A percentile compares a stretch with the other conserved stretches of the same genome.
phyloP scores from a whole-genome alignment of 192 early-diverging fungal species.

The Coemansia asiatica region DNA sequence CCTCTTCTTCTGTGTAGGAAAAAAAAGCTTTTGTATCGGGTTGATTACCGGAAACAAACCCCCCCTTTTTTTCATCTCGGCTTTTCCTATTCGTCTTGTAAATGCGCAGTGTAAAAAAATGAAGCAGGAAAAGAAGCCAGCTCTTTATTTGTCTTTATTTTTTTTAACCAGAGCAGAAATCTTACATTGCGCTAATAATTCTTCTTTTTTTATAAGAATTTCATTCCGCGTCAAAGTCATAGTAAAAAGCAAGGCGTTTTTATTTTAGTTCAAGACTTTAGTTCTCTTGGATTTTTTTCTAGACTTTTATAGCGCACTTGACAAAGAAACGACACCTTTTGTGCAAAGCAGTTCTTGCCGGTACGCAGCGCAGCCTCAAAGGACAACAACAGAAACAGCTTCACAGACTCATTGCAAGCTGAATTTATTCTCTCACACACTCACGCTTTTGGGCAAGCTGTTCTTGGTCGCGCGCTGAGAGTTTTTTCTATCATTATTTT shows the following conservation, averaged over 20 bases:
- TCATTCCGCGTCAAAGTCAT: neutral
- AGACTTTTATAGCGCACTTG: neutral
- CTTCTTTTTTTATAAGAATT: neutral
- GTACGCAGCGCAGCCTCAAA: neutral
- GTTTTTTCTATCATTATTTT: neutral
- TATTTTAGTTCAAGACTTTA: neutral
- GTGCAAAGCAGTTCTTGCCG: neutral
- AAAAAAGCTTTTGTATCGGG: neutral
- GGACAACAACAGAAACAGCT: neutral
- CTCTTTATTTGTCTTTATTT: no score
- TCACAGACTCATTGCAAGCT: neutral
- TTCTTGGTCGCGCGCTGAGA: no score
- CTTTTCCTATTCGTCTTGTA: neutral
- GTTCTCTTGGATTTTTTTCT: neutral
- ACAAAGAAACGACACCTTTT: neutral
- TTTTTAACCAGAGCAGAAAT: neutral
- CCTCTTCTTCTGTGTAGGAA: neutral
- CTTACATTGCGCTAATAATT: neutral
- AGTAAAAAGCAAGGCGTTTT: neutral
- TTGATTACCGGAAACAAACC: constrained; percentile 6
- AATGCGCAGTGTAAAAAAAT: no score
- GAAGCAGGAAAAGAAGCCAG: no score
- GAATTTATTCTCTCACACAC: constrained; percentile 1
- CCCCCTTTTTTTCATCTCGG: constrained; percentile 3
- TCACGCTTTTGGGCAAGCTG: no score